Base-by-base conservation (phyloP, 805 yeast genomes). In the Kockiozyma suomiensis region DNA sequence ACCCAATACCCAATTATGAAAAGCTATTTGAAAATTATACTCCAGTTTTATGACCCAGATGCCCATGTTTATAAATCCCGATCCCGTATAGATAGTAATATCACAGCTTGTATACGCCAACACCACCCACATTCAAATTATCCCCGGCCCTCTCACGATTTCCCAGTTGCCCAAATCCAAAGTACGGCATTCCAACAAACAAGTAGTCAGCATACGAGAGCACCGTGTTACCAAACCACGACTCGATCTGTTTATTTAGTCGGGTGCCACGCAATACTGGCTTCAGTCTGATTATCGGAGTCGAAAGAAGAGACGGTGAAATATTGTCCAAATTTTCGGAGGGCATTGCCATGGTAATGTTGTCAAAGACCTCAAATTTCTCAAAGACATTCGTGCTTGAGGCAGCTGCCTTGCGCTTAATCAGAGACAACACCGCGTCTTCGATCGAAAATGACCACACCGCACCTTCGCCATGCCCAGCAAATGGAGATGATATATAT, bases 401-500 rank as follows among this genome's bases (percentile, higher is more conserved):
- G 26, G 2, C 17, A 17, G 17, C 19, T 50, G 49, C 53, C 19
- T n/a, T n/a, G n/a, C 21, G 21, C 4, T 30, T 45, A 17, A 50
- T 23, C 40, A 43, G 19, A 10, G 53, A 10, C 12, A n/a, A 13
- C 12, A 59, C 37, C 13, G 52, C 30, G 21, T 50, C 57, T 30
- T 46, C 58, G 37, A 62, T 54, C 15, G 71, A 56, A 1, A 81
- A 56, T 37, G 67, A 65, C 79, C 84, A 84, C 2, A 85, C 71
- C 0, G 79, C 78, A 0, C 85, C 86, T 56, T 70, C 69, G 1
- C 81, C 81, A 30, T 68, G 68, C 17, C 59, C 69, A 12, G 76
- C 78, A 17, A 72, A 73, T 0, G 82, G 81, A 0, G 83, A 77
- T 0, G 82, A 73, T 1, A 81, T 66, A 51, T 72, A 72, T 23